These are phyloP conservation scores for Alternaria tenuissima DNA, from an alignment of 2,329 filamentous ascomycete genomes.

Conservation along the genomic window DNA sequence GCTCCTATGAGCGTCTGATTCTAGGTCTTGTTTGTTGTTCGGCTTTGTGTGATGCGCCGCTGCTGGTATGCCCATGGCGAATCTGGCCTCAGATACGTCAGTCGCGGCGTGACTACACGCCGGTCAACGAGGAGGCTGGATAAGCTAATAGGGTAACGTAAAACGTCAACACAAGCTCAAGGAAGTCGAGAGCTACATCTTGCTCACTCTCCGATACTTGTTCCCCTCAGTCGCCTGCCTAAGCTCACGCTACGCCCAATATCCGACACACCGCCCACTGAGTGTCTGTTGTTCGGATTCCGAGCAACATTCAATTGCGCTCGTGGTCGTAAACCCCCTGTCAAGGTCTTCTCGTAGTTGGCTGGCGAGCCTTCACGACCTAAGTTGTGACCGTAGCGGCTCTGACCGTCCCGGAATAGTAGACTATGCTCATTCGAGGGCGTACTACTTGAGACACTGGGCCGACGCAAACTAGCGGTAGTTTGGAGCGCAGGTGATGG, in stretches of 20 bases:
- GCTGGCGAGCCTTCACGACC: constrained; percentile 42
- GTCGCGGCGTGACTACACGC: constrained; percentile 15
- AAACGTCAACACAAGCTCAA: constrained; percentile 32
- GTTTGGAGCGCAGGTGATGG: constrained; percentile 42
- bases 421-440: constrained; percentile 37
- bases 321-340: constrained; percentile 33
- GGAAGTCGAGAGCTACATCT: constrained; percentile 7
- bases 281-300: constrained; percentile 39
- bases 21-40: not conserved
- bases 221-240: constrained; percentile 39
- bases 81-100: not conserved
- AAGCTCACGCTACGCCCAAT: constrained; percentile 42
- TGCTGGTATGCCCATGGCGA: not conserved
- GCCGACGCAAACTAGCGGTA: constrained; percentile 40
- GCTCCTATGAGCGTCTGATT: not conserved
- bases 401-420: constrained; percentile 36
- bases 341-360: constrained; percentile 39
- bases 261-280: constrained; percentile 36
- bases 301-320: constrained; percentile 38
- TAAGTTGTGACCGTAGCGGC: constrained; percentile 34
- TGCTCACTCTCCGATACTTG: constrained; percentile 46
- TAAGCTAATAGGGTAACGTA: constrained; percentile 33
- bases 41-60: not conserved
- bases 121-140: constrained; percentile 33
- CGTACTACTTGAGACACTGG: constrained; percentile 35